These are phyloP conservation scores for Smittium culicis DNA, from an alignment of 371 early-diverging fungal genomes.

Conservation along the genomic window DNA sequence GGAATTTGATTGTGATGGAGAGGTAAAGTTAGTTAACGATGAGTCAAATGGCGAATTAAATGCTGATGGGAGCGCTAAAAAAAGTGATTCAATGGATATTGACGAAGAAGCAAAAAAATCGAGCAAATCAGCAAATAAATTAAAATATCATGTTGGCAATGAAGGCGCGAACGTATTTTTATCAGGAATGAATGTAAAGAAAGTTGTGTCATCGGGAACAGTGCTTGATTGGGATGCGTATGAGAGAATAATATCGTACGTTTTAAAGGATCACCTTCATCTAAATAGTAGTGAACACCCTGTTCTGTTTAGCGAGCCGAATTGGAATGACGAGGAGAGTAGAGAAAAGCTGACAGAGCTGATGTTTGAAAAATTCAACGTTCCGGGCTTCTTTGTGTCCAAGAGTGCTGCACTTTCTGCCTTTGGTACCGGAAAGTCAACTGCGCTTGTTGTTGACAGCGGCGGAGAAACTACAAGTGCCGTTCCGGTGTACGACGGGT, in stretches of 20 bases:
- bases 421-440: slow-evolving; percentile 80
- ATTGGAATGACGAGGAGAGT: slow-evolving; percentile 50
- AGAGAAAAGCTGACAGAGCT: slow-evolving; percentile 80
- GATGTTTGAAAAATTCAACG: slow-evolving; percentile 81
- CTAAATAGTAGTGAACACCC: slow-evolving; percentile 71
- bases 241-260: slow-evolving; percentile 76
- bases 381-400: slow-evolving; percentile 85
- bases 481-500: slow-evolving; percentile 91
- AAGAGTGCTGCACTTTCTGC: slow-evolving; percentile 83
- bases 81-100: slow-evolving; percentile 2
- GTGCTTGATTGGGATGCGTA: slow-evolving; percentile 87
- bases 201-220: slow-evolving; percentile 20
- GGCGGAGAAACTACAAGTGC: slow-evolving; percentile 77
- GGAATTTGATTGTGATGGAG: slow-evolving; percentile 24
- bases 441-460: slow-evolving; percentile 81
- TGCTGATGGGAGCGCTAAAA: slow-evolving; percentile 14
- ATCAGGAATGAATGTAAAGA: slow-evolving; percentile 53
- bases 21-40: slow-evolving; percentile 19
- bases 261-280: slow-evolving; percentile 49
- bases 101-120: slow-evolving; percentile 1
- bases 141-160: slow-evolving; percentile 62
- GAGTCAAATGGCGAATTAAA: slow-evolving; percentile 27
- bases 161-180: slow-evolving; percentile 59
- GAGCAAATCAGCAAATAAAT: slow-evolving; percentile 11
- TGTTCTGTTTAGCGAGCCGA: slow-evolving; percentile 69